Base-by-base conservation (phyloP, 805 yeast species). In the Kazachstania taianensis region DNA sequence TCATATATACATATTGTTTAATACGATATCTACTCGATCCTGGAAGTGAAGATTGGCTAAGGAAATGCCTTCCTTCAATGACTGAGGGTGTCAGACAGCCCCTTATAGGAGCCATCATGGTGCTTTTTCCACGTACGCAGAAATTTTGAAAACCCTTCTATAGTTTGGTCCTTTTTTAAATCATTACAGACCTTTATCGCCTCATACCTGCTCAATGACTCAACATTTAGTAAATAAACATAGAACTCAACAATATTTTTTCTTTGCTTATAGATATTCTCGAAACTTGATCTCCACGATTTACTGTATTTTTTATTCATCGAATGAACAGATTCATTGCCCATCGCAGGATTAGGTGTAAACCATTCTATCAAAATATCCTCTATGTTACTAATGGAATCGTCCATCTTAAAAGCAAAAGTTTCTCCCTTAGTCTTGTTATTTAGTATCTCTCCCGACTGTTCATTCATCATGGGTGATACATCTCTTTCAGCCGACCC, bases 281-380 rank as follows among this genome's bases (percentile, higher is more conserved):
- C 48, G 19, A 42, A 41, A 8, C 37, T 41, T 7, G 28, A 12
- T 37, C 60, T 51, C 61, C 61, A 56, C 4, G 43, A 37, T 26
- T 52, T 55, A 20, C 49, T 54, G 18, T 41, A 40, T 17, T 38
- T 39, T 32, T 51, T 53, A 34, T 56, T 56, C 58, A 55, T 53
- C 3, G 56, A 46, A 35, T 55, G 60, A 3, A 56, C 50, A 30
- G 58, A 56, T 33, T 56, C 49, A 25, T 49, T 43, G 9, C 39
- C 36, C 45, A 42, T 38, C 3, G 43, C 35, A 3, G 57, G 53
- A 33, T 55, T 55, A 17, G 61, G 61, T 7, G 58, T 52, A 27
- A 55, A 56, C 60, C 60, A 56, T 41, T 56, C 61, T 14, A 50
- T 35, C n/a, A 55, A 42, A 1, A 56, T 41, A 16, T 40, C 55